Percentiles rank a stretch among this genome's conserved stretches.
Conservation (phyloP, 1,284 basidiomycete genomes). For the Rhodotorula sp. region DNA sequence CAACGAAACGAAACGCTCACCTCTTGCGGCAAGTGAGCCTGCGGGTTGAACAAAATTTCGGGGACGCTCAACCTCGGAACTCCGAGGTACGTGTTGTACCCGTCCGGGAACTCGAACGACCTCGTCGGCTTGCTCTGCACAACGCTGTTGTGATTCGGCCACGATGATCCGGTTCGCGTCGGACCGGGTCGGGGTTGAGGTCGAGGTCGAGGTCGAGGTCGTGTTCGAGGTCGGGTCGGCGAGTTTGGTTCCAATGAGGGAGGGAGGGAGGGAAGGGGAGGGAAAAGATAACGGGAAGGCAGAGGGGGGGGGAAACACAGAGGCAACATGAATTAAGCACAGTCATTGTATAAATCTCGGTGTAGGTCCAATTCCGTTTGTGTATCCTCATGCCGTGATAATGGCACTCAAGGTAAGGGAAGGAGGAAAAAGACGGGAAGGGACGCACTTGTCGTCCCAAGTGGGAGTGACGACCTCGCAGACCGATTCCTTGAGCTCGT, state of each 20-base stretch:
- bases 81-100: constrained; percentile 82
- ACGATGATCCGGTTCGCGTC: too few relatives aligned
- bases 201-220: too few relatives aligned
- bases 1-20: constrained; percentile 55
- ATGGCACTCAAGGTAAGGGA: too few relatives aligned
- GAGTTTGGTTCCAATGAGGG: too few relatives aligned
- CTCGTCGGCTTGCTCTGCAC: constrained; percentile 57
- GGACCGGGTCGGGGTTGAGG: too few relatives aligned
- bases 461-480: constrained; percentile 78
- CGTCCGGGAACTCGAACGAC: constrained; percentile 91
- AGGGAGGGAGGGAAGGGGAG: too few relatives aligned
- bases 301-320: not conserved
- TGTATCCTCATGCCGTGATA: too few relatives aligned
- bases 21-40: constrained; percentile 62
- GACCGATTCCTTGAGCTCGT: constrained; percentile 89
- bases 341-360: not conserved
- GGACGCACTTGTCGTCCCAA: constrained; percentile 70
- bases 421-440: too few relatives aligned
- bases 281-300: not conserved
- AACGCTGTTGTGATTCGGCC: constrained; percentile 32
- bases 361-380: not conserved
- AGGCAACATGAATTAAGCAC: not conserved
- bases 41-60: constrained; percentile 85
- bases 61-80: constrained; percentile 77
- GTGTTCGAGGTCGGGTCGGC: too few relatives aligned